A percentile compares a stretch with the other conserved stretches of the same genome.
Conservation (phyloP, 148 eudicot species). For the Camellia sinensis region DNA sequence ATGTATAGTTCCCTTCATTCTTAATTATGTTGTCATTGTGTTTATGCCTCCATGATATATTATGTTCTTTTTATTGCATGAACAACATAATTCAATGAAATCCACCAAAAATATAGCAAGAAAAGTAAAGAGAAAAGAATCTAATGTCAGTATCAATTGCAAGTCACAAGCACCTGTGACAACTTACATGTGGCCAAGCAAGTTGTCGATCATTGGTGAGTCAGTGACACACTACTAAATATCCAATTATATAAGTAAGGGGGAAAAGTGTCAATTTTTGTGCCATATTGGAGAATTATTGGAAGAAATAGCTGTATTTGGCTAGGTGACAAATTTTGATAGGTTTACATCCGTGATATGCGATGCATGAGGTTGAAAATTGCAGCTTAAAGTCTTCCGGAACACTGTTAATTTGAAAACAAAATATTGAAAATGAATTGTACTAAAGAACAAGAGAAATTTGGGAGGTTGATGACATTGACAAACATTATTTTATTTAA, state of each 20-base stretch:
- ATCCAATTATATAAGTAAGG: background rate
- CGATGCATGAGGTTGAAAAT: conserved; percentile 2
- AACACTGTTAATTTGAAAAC: background rate
- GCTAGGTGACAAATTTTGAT: conserved; percentile 7
- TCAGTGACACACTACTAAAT: background rate
- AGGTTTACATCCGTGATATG: background rate
- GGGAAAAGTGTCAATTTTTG: conserved; percentile 13
- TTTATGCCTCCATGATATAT: background rate
- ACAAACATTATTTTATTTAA: background rate
- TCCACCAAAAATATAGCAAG: background rate
- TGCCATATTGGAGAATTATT: background rate
- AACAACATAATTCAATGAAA: background rate
- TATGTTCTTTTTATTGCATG: background rate
- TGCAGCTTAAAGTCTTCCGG: conserved; percentile 1
- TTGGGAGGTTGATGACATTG: background rate
- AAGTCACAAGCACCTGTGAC: conserved; percentile 6
- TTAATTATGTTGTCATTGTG: background rate
- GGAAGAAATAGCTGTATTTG: background rate
- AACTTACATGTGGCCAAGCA: conserved; percentile 10
- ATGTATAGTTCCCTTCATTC: too few relatives aligned
- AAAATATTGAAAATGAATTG: background rate
- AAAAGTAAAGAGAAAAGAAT: background rate
- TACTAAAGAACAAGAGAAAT: background rate
- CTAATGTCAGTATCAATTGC: background rate
- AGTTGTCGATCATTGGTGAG: background rate